Evolutionary conservation across 148 eudicot species (phyloP).

Genomic region (Tetragonia tetragonoides): DNA sequence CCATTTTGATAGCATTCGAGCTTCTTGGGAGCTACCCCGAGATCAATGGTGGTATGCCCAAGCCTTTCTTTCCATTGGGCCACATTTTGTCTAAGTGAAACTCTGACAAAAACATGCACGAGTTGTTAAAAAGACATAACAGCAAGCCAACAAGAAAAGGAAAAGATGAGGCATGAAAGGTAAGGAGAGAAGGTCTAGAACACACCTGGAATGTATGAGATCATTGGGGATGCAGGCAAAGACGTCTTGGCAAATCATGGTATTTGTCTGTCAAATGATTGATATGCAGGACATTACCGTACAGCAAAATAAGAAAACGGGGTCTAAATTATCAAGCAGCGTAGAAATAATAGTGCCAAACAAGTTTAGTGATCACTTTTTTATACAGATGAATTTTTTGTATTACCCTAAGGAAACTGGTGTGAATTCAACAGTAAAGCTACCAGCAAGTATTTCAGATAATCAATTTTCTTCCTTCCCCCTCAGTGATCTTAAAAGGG

Average conservation of each 20-base stretch:
- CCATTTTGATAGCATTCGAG: constrained; percentile 86
- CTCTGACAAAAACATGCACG: constrained; percentile 34
- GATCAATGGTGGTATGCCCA: constrained; percentile 88
- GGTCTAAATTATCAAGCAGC: neutral
- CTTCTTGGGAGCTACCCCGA: constrained; percentile 85
- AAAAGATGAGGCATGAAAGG: neutral
- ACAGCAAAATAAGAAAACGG: neutral
- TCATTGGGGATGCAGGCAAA: constrained; percentile 95
- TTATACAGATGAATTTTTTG: neutral
- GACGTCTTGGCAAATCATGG: constrained; percentile 97
- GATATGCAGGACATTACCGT: neutral
- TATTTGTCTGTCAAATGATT: constrained; percentile 64
- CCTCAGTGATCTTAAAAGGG: no score
- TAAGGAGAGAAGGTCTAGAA: neutral
- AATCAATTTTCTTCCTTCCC: neutral
- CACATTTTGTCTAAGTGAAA: constrained; percentile 77
- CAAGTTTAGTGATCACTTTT: neutral
- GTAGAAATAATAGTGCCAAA: no score
- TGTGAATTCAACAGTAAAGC: neutral
- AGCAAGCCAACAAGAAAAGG: neutral
- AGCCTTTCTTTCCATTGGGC: constrained; percentile 84
- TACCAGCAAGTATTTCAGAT: neutral
- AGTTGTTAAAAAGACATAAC: neutral
- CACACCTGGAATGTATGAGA: constrained; percentile 86
- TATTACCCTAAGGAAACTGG: neutral